phyloP scores from a whole-genome alignment of 2,329 filamentous ascomycete species.

The Xylaria sp. region DNA sequence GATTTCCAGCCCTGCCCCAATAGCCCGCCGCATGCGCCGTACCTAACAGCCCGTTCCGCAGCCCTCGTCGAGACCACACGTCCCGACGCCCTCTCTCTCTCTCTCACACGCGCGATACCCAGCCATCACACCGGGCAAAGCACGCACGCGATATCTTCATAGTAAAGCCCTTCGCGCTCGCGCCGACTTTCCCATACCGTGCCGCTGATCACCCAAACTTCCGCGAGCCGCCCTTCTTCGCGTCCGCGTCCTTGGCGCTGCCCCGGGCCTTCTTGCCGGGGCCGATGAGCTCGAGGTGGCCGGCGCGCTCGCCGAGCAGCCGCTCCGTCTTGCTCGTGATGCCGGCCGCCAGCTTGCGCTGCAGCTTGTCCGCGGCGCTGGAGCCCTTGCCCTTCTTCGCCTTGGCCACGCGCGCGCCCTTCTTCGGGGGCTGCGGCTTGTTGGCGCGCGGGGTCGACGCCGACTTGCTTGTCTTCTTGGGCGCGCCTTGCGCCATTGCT shows the following conservation, averaged over 20 bases:
- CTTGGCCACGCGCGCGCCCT: slow-evolving; percentile 52
- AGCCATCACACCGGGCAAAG: too few relatives aligned
- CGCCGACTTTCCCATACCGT: too few relatives aligned
- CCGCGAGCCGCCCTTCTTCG: slow-evolving; percentile 54
- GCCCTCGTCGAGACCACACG: too few relatives aligned
- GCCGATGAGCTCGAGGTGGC: slow-evolving; percentile 64
- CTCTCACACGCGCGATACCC: too few relatives aligned
- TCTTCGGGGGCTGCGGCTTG: slow-evolving; percentile 53
- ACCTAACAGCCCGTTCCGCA: too few relatives aligned
- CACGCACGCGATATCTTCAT: too few relatives aligned
- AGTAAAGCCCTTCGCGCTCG: too few relatives aligned
- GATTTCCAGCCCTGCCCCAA: too few relatives aligned
- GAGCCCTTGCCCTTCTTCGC: slow-evolving; percentile 43
- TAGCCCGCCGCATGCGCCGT: too few relatives aligned
- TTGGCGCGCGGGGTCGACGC: slow-evolving; percentile 49
- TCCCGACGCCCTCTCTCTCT: too few relatives aligned
- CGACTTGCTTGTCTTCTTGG: slow-evolving; percentile 54
- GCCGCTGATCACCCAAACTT: slow-evolving; percentile 66
- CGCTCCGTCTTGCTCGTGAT: slow-evolving; percentile 61
- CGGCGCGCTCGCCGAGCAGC: slow-evolving; percentile 63
- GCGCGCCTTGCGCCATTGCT: slow-evolving; percentile 60
- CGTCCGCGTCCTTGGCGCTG: slow-evolving; percentile 36
- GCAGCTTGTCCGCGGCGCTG: slow-evolving; percentile 55
- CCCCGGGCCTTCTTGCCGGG: slow-evolving; percentile 50
- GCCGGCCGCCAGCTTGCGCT: slow-evolving; percentile 61